Evolutionary conservation across 225 moss, liverwort and hornwort species (phyloP).

Genomic region (Polytrichum commune): DNA sequence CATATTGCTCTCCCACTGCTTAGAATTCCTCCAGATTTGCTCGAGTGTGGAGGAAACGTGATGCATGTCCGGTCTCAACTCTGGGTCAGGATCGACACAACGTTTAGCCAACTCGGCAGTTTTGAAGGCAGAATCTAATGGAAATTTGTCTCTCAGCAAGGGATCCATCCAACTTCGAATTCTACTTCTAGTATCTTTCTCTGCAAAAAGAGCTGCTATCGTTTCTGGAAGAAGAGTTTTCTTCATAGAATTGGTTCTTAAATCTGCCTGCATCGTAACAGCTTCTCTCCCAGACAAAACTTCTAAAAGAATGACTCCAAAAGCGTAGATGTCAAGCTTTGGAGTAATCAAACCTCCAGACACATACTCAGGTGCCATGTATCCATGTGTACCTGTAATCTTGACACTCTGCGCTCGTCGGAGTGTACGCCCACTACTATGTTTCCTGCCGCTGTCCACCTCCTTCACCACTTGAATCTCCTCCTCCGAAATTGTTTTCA

Average conservation of each 20-base stretch:
- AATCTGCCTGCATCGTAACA: slow-evolving; percentile 45
- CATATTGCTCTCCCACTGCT: slow-evolving; percentile 71
- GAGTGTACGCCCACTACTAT: slow-evolving; percentile 13
- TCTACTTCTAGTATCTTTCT: slow-evolving; percentile 51
- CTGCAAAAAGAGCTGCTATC: slow-evolving; percentile 50
- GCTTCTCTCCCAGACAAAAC: slow-evolving; percentile 81
- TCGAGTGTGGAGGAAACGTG: slow-evolving; percentile 51
- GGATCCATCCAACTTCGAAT: slow-evolving; percentile 84
- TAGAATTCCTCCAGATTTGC: slow-evolving; percentile 57
- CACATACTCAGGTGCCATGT: slow-evolving; percentile 92
- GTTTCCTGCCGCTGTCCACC: slow-evolving; percentile 7
- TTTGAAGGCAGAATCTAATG: slow-evolving; percentile 60
- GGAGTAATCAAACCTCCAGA: slow-evolving; percentile 52
- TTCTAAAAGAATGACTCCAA: slow-evolving; percentile 82
- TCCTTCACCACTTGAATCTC: slow-evolving; percentile 28
- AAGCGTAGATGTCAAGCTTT: slow-evolving; percentile 82
- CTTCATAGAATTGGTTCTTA: slow-evolving; percentile 36
- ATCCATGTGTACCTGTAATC: slow-evolving; percentile 77
- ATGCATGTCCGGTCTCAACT: slow-evolving; percentile 72
- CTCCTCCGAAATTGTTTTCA: slow-evolving; percentile 9
- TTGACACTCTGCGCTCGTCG: slow-evolving; percentile 64
- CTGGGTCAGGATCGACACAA: slow-evolving; percentile 63
- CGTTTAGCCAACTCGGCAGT: slow-evolving; percentile 55
- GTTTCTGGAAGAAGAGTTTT: slow-evolving; percentile 59
- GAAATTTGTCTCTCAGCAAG: slow-evolving; percentile 62